Percentiles rank a stretch among this genome's conserved stretches.
These are phyloP conservation scores for Lactarius hatsudake DNA, from an alignment of 768 basidiomycete genomes.

Conservation along the genomic window DNA sequence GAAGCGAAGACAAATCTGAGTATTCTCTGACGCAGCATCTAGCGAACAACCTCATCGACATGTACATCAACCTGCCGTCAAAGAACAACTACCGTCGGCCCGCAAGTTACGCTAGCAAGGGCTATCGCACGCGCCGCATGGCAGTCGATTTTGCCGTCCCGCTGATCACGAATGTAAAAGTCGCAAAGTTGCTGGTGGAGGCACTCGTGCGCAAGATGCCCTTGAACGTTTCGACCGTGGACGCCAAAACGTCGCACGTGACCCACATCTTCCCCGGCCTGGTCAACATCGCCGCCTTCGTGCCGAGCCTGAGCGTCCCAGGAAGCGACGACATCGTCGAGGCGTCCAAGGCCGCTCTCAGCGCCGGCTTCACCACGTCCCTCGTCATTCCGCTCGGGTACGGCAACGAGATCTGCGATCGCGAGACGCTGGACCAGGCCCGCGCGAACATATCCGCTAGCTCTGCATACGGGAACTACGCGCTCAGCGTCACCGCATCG, in stretches of 20 bases:
- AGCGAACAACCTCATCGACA: constrained; percentile 95
- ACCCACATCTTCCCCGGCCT: constrained; percentile 91
- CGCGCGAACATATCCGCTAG: constrained; percentile 55
- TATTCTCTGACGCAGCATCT: constrained; percentile 97
- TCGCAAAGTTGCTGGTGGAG: constrained; percentile 93
- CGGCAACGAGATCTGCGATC: constrained; percentile 62
- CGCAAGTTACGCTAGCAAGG: constrained; percentile 95
- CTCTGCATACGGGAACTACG: constrained; percentile 82
- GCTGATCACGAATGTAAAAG: constrained; percentile 97
- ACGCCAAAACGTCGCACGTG: constrained; percentile 91
- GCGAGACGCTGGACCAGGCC: constrained; percentile 62
- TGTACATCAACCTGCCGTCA: constrained; percentile 99
- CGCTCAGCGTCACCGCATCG: constrained; percentile 75
- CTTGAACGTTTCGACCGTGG: constrained; percentile 84
- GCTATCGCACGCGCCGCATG: constrained; percentile 96
- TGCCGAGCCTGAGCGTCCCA: constrained; percentile 61
- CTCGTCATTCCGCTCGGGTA: constrained; percentile 74
- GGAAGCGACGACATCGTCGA: constrained; percentile 58
- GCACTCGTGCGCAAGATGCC: constrained; percentile 88
- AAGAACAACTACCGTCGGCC: constrained; percentile 97
- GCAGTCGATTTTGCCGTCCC: constrained; percentile 98
- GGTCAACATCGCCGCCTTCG: constrained; percentile 83
- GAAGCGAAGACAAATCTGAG: constrained; percentile 86
- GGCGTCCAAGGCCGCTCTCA: constrained; percentile 77
- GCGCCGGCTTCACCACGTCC: constrained; percentile 86